These are phyloP conservation scores for Eurotiales sp. DNA, from an alignment of 2,329 filamentous ascomycete species.

Conservation along the genomic window DNA sequence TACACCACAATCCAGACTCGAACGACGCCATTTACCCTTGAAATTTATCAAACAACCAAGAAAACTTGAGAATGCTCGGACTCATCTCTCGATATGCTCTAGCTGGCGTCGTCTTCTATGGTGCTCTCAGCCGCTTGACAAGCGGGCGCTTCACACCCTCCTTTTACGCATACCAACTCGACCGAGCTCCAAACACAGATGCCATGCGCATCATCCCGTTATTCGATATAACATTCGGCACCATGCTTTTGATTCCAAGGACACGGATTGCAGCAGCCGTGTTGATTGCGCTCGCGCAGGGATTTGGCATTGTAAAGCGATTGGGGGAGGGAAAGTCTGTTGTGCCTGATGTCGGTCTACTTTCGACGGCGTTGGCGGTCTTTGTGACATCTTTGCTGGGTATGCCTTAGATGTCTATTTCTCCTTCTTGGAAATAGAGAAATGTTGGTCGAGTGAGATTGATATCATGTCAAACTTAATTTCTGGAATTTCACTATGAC, in stretches of 20 bases:
- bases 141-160: slow-evolving; percentile 1
- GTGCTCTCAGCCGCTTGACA: slow-evolving; percentile 1
- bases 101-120: background rate
- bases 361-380: background rate
- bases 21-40: no score
- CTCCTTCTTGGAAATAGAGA: no score
- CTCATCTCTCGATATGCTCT: background rate
- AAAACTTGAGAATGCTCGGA: slow-evolving; percentile 2
- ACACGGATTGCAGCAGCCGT: background rate
- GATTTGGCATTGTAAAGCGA: background rate
- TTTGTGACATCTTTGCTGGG: background rate
- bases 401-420: no score
- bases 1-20: no score
- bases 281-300: background rate
- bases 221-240: background rate
- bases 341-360: background rate
- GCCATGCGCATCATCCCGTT: background rate
- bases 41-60: no score
- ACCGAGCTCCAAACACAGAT: background rate
- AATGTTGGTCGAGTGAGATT: no score
- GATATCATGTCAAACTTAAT: no score
- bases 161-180: background rate
- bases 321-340: background rate
- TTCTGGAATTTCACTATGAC: no score
- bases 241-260: background rate